Conservation (phyloP, 164 flowering plant species). For the Protea cynaroides region DNA sequence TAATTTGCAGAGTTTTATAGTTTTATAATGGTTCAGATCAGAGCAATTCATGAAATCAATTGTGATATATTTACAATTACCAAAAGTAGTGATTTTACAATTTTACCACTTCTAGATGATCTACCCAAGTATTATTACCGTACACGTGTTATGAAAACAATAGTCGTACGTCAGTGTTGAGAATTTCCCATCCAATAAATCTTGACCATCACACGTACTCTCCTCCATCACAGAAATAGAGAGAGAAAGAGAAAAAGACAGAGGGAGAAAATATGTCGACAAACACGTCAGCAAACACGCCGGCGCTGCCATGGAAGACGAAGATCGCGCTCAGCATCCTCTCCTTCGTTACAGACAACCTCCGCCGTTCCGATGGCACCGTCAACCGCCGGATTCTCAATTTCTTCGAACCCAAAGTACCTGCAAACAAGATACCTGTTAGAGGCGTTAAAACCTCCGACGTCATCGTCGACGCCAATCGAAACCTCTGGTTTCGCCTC, state of each 20-base stretch:
- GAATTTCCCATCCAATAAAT: too few species aligned
- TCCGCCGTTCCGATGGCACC: conserved; percentile 15
- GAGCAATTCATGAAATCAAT: too few species aligned
- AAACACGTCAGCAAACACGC: neutral
- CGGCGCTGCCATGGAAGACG: conserved; percentile 12
- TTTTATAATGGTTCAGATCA: too few species aligned
- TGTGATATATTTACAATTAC: too few species aligned
- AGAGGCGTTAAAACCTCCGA: conserved; percentile 16
- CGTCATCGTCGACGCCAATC: conserved; percentile 17
- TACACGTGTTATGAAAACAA: too few species aligned
- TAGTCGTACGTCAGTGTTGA: too few species aligned
- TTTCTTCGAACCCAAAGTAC: conserved; percentile 9
- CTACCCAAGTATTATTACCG: too few species aligned
- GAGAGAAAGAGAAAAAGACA: neutral
- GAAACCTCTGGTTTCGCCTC: conserved; percentile 32
- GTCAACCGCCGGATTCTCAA: conserved; percentile 17
- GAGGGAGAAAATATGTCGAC: neutral
- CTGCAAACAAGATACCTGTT: neutral
- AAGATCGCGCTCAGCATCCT: neutral
- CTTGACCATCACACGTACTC: too few species aligned
- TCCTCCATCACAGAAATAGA: too few species aligned
- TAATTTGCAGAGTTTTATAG: too few species aligned
- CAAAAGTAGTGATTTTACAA: too few species aligned
- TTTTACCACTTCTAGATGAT: too few species aligned
- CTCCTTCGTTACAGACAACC: conserved; percentile 3